A percentile compares a stretch with the other conserved stretches of the same genome.
Conservation (phyloP, 768 basidiomycete species). For the Candolleomyces efflorescens region DNA sequence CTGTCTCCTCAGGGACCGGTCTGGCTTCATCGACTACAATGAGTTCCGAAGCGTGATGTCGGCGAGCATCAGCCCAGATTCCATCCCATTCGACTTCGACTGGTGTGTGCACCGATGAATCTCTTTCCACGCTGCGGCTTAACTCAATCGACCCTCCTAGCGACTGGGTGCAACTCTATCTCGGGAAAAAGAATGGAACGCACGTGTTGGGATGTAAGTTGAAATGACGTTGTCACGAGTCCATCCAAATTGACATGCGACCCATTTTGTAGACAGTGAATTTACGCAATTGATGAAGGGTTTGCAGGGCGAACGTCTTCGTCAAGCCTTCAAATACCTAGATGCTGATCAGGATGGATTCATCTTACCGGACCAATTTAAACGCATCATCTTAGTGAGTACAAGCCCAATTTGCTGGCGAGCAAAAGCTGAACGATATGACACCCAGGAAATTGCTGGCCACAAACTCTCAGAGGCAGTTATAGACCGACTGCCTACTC, state of each 20-base stretch:
- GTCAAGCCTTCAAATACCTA: conserved; percentile 92
- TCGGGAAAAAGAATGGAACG: conserved; percentile 87
- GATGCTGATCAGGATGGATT: conserved; percentile 91
- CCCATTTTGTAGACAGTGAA: conserved; percentile 65
- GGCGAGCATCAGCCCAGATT: conserved; percentile 69
- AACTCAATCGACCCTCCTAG: conserved; percentile 28
- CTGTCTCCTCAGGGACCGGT: conserved; percentile 59
- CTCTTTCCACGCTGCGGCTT: not conserved
- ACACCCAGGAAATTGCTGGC: conserved; percentile 81
- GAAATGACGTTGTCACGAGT: not conserved
- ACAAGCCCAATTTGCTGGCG: not conserved
- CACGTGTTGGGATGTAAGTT: conserved; percentile 88
- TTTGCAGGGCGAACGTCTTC: conserved; percentile 93
- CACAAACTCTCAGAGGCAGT: conserved; percentile 96
- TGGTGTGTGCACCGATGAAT: conserved; percentile 43
- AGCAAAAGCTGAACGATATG: conserved; percentile 5
- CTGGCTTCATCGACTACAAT: conserved; percentile 90
- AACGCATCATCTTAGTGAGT: conserved; percentile 87
- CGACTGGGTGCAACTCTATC: conserved; percentile 95
- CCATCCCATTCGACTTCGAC: conserved; percentile 94
- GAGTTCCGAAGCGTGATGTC: conserved; percentile 93
- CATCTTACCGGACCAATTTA: conserved; percentile 91
- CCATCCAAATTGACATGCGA: conserved; percentile 3
- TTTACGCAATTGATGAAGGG: conserved; percentile 99
- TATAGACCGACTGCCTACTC: conserved; percentile 86